Evolutionary conservation across 192 early-diverging fungal genomes (phyloP), one percentile per base, ranked within the genome.

Genomic region (Coemansia sp.): DNA sequence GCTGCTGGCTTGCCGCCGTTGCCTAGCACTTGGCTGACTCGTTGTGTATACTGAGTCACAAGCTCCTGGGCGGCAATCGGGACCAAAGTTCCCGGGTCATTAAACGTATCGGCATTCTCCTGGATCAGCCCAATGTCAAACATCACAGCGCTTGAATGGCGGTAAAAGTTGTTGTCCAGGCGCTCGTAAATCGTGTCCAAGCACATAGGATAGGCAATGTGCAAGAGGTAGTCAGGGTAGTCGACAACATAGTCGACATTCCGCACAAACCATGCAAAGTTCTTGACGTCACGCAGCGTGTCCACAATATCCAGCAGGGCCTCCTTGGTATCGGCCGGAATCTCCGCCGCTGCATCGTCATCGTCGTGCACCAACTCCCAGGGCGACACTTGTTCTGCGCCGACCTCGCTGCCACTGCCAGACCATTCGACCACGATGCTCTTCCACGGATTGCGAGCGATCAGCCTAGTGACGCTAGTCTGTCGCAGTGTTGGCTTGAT

Each of bases 201-300:
- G 33, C 87, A 89, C 37, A 90, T 87, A 0, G 90, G 90, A 22
- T 91, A 91, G 0, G 90, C 84, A 11, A 91, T 68, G 27, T 77
- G 59, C 18, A 82, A 57, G 34, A 87, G 68, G 69, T 91, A 91
- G 27, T 85, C 78, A 0, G 86, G 82, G 27, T 89, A 87, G 8
- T 73, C 81, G 39, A 61, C 68, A 46, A 76, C 53, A 38, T 70
- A 86, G 57, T 88, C 84, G 8, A 91, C 89, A 34, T 83, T 76
- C 0, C 76, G 68, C 27, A 87, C 76, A 68, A 90, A 91, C 55
- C 85, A 79, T 24, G 57, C 72, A 42, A 84, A 84, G 8, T 81
- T 81, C 0, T 72, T 61, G 6, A 63, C 54, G 5, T 61, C 52
- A 3, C 69, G 55, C 14, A 90, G 57, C 29, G 67, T 72, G 5